phyloP scores from a whole-genome alignment of 768 basidiomycete genomes.

The Tremella mesenterica region DNA sequence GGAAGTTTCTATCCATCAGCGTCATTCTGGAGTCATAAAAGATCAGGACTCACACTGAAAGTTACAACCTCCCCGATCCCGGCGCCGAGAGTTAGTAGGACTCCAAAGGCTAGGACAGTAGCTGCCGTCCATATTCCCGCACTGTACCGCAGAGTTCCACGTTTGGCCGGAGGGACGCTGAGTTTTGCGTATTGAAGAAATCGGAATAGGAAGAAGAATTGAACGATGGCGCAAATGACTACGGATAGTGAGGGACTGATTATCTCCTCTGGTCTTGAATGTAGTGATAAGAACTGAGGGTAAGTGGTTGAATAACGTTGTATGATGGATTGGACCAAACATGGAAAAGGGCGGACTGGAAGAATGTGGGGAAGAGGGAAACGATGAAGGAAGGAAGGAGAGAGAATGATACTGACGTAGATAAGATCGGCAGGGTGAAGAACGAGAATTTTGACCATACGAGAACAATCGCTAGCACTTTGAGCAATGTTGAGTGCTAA shows the following conservation, averaged over 20 bases:
- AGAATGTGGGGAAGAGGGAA: too few species aligned
- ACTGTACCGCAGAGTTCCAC: background rate
- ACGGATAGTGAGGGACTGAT: slow-evolving; percentile 13
- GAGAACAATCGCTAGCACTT: slow-evolving; percentile 16
- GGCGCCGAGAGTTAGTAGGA: slow-evolving; percentile 1
- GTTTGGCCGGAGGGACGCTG: background rate
- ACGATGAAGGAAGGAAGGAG: too few species aligned
- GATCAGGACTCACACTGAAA: slow-evolving; percentile 8
- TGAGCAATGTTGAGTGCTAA: slow-evolving; percentile 21
- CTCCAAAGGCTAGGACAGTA: slow-evolving; percentile 4
- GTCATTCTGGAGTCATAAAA: too few species aligned
- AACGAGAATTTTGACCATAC: slow-evolving; percentile 19
- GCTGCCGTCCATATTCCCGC: background rate
- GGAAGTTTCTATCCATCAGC: too few species aligned
- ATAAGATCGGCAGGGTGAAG: slow-evolving; percentile 8
- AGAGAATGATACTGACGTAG: slow-evolving; percentile 24
- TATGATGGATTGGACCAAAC: too few species aligned
- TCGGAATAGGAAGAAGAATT: slow-evolving; percentile 15
- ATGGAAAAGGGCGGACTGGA: too few species aligned
- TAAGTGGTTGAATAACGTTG: background rate
- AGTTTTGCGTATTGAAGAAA: slow-evolving; percentile 11
- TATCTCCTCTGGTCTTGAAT: slow-evolving; percentile 16
- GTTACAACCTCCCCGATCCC: slow-evolving; percentile 3
- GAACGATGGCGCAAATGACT: slow-evolving; percentile 14
- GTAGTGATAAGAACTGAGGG: slow-evolving; percentile 12